These are phyloP conservation scores for Aspergillus japonicus DNA, from an alignment of 2,329 filamentous ascomycete genomes.

Conservation along the genomic window DNA sequence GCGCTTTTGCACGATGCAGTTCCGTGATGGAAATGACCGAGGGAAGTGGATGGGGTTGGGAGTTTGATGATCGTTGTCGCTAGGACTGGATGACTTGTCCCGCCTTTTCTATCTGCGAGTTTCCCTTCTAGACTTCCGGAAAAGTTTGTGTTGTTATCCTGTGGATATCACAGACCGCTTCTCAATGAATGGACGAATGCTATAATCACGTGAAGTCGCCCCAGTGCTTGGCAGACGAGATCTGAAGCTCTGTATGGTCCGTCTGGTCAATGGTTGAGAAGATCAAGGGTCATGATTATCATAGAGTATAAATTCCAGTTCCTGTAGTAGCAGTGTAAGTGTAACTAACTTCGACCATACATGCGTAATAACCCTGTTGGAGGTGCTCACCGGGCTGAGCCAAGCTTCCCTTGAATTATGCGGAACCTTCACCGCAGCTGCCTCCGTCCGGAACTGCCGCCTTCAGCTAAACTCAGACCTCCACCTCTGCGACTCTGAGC, in stretches of 20 bases:
- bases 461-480: conserved; percentile 6
- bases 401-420: conserved; percentile 8
- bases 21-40: not conserved
- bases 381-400: not conserved
- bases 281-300: not conserved
- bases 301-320: not conserved
- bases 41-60: not conserved
- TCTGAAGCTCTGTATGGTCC: not conserved
- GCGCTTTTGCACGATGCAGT: not conserved
- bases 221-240: not conserved
- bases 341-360: not conserved
- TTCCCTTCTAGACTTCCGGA: not conserved
- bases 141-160: conserved; percentile 10
- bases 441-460: not conserved
- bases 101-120: not conserved
- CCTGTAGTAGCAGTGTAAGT: not conserved
- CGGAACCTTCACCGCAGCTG: conserved; percentile 9
- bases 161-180: conserved; percentile 9
- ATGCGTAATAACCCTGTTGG: not conserved
- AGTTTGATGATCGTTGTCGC: not conserved
- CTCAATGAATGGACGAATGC: conserved; percentile 5
- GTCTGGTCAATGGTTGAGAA: too few relatives aligned
- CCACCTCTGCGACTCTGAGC: not conserved
- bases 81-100: conserved; percentile 6
- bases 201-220: not conserved